Conservation (phyloP, 495 filamentous ascomycete genomes). For the Hypoxylon fuscum region DNA sequence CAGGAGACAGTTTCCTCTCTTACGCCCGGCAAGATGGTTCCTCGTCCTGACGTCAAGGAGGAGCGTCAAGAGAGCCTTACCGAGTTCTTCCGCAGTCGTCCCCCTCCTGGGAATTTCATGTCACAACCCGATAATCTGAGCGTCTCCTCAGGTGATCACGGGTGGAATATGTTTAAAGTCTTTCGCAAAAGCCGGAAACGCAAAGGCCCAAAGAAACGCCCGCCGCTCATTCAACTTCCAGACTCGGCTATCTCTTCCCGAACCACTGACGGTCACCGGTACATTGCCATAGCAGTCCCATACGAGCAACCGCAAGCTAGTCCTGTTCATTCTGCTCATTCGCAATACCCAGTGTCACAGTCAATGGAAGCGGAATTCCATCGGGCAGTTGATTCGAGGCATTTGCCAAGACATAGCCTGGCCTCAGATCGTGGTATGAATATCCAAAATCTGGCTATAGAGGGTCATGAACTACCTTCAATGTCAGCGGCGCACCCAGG, state of each 20-base stretch:
- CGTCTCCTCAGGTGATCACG: constrained; percentile 27
- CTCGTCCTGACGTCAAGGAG: constrained; percentile 23
- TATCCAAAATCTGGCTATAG: constrained; percentile 36
- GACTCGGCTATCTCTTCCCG: constrained; percentile 56
- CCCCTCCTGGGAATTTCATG: constrained; percentile 53
- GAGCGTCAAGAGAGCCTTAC: constrained; percentile 44
- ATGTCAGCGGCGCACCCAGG: constrained; percentile 6
- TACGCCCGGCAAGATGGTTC: constrained; percentile 25
- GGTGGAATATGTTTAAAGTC: constrained; percentile 41
- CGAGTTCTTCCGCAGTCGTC: constrained; percentile 53
- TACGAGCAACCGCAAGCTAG: constrained; percentile 41
- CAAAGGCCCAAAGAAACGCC: constrained; percentile 18
- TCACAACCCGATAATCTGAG: constrained; percentile 46
- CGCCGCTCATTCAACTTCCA: constrained; percentile 51
- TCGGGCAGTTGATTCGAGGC: constrained; percentile 4
- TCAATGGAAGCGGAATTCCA: constrained; percentile 13
- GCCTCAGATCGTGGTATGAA: constrained; percentile 24
- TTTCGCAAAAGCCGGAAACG: constrained; percentile 30
- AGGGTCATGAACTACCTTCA: constrained; percentile 38
- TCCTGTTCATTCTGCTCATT: background rate
- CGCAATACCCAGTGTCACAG: constrained; percentile 14
- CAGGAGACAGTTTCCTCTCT: constrained; percentile 6
- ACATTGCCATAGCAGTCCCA: constrained; percentile 64
- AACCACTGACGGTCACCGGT: constrained; percentile 51
- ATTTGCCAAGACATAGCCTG: constrained; percentile 14